Evolutionary conservation across 768 basidiomycete species (phyloP).

Genomic region (Pisolithus sp.): DNA sequence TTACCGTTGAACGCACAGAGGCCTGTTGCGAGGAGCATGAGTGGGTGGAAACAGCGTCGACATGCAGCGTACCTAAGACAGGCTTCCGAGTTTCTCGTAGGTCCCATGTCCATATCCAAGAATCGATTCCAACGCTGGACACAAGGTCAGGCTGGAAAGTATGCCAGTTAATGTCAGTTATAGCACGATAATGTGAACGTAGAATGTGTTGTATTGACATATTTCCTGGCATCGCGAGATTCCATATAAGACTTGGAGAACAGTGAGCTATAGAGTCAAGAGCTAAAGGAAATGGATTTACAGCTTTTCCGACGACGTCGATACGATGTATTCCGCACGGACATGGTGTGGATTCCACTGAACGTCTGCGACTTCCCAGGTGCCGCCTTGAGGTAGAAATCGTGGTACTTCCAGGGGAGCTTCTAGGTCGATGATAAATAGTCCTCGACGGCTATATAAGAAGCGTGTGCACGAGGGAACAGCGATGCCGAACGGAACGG

Average conservation of each 20-base stretch:
- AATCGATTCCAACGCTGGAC: slow-evolving; percentile 87
- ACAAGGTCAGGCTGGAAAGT: slow-evolving; percentile 78
- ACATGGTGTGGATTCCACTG: slow-evolving; percentile 86
- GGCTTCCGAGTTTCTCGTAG: slow-evolving; percentile 65
- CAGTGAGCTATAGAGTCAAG: background rate
- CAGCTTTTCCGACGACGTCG: slow-evolving; percentile 87
- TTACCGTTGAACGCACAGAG: slow-evolving; percentile 54
- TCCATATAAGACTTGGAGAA: slow-evolving; percentile 78
- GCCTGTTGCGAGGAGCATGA: slow-evolving; percentile 28
- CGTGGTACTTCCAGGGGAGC: slow-evolving; percentile 82
- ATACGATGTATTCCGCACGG: slow-evolving; percentile 75
- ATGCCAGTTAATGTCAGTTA: slow-evolving; percentile 99
- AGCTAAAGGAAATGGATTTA: slow-evolving; percentile 28
- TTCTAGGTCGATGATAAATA: slow-evolving; percentile 93
- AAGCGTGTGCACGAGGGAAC: background rate
- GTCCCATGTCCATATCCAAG: slow-evolving; percentile 96
- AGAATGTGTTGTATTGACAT: slow-evolving; percentile 81
- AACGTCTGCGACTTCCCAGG: slow-evolving; percentile 92
- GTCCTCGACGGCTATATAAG: slow-evolving; percentile 61
- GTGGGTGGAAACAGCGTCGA: background rate
- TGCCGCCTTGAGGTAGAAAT: slow-evolving; percentile 93
- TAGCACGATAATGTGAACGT: slow-evolving; percentile 87
- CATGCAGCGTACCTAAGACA: slow-evolving; percentile 46
- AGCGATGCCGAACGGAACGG: background rate
- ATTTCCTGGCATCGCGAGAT: slow-evolving; percentile 66